Conservation (phyloP, 169 alveolate species). For the Neospora caninum region DNA sequence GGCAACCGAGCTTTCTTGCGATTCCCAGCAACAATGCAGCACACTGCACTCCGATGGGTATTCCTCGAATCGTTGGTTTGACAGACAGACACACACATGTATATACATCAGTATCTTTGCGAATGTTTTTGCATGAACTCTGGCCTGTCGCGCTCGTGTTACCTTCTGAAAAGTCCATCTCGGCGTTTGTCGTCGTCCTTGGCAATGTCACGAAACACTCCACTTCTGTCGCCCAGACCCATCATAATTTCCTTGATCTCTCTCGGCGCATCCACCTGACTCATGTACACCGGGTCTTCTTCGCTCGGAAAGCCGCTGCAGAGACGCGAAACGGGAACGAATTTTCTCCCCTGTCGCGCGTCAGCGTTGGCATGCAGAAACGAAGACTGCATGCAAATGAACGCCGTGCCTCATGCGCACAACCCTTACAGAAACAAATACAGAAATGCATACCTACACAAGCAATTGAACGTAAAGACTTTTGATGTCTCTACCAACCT, state of each 20-base stretch:
- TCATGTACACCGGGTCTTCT: background rate
- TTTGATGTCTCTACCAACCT: too few species aligned
- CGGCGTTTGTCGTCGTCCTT: background rate
- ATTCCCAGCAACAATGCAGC: too few species aligned
- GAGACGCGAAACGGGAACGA: background rate
- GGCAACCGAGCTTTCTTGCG: too few species aligned
- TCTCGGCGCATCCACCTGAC: slow-evolving; percentile 20
- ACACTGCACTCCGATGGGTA: too few species aligned
- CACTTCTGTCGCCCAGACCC: slow-evolving; percentile 32
- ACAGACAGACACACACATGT: background rate
- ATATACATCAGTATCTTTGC: background rate
- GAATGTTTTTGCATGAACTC: background rate
- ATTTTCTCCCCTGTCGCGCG: background rate
- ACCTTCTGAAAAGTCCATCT: background rate
- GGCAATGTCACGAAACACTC: background rate
- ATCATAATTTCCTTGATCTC: background rate
- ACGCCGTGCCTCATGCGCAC: too few species aligned
- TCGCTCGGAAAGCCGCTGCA: slow-evolving; percentile 16
- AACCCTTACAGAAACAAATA: too few species aligned
- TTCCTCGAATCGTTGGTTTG: too few species aligned
- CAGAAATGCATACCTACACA: too few species aligned
- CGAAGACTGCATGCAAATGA: too few species aligned
- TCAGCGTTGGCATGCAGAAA: too few species aligned
- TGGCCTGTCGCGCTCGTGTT: background rate
- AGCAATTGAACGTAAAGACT: too few species aligned